phyloP scores from a whole-genome alignment of 805 yeast genomes.

The Yamadazyma tumulicola region DNA sequence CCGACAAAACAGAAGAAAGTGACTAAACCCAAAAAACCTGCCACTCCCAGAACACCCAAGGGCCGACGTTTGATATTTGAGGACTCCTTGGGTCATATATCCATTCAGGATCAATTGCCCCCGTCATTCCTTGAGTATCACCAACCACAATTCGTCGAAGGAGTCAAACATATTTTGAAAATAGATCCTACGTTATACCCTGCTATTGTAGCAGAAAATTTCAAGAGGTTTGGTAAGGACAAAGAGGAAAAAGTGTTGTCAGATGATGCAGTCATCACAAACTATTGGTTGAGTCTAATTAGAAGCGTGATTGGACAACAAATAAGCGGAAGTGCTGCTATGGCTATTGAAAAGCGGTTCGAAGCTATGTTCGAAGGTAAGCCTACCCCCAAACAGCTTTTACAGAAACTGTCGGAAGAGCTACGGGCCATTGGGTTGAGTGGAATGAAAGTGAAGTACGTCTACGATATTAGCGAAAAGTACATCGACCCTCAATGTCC shows the following conservation, averaged over 20 bases:
- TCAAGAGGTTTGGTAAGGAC: constrained; percentile 18
- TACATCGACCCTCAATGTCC: constrained; percentile 41
- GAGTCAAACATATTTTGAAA: constrained; percentile 24
- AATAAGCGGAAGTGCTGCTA: constrained; percentile 78
- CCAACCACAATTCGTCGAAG: constrained; percentile 30
- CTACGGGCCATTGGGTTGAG: constrained; percentile 69
- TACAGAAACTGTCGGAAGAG: constrained; percentile 38
- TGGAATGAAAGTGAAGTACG: constrained; percentile 60
- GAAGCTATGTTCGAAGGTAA: constrained; percentile 23
- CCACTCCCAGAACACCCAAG: not conserved
- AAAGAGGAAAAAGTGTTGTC: constrained; percentile 3
- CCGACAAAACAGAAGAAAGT: constrained; percentile 2
- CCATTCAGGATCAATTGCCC: constrained; percentile 21
- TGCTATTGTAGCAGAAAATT: constrained; percentile 26
- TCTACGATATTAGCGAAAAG: constrained; percentile 50
- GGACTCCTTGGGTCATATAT: constrained; percentile 11
- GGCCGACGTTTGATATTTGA: constrained; percentile 6
- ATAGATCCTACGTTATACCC: constrained; percentile 35
- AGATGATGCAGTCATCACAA: constrained; percentile 14
- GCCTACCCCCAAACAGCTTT: constrained; percentile 53
- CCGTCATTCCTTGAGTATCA: constrained; percentile 26
- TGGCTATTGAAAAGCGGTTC: constrained; percentile 53
- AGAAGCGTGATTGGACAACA: constrained; percentile 63
- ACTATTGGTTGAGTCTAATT: constrained; percentile 37
- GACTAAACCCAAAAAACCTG: not conserved